Evolutionary conservation across 2,329 filamentous ascomycete species (phyloP).

Genomic region (Verticillium tricorpus): DNA sequence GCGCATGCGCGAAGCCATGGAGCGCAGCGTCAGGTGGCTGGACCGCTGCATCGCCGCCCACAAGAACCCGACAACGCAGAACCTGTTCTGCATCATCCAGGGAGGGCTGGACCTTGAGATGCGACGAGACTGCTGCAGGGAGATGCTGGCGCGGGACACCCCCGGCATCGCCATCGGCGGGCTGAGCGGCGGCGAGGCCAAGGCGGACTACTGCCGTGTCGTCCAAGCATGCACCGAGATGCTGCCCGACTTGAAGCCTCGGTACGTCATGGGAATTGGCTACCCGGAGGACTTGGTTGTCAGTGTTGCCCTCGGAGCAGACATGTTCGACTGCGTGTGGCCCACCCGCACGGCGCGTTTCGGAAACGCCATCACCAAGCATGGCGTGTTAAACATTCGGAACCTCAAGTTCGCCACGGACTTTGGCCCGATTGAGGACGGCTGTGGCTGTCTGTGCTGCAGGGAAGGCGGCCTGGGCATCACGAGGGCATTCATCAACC

Average conservation of each 20-base stretch:
- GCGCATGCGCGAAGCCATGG: conserved; percentile 92
- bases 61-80: conserved; percentile 76
- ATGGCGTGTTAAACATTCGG: conserved; percentile 80
- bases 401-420: conserved; percentile 72
- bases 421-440: conserved; percentile 78
- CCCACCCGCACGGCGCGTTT: conserved; percentile 94
- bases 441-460: conserved; percentile 78
- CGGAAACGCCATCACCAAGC: conserved; percentile 82
- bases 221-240: conserved; percentile 81
- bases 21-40: conserved; percentile 89
- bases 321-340: conserved; percentile 99
- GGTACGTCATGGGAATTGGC: conserved; percentile 98
- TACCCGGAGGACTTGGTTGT: conserved; percentile 96
- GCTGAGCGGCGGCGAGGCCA: conserved; percentile 90
- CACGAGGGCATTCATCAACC: conserved; percentile 84
- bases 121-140: conserved; percentile 73
- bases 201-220: conserved; percentile 86
- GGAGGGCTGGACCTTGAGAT: conserved; percentile 87
- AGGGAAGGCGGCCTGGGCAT: conserved; percentile 64
- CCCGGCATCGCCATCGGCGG: conserved; percentile 96
- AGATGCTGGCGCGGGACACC: conserved; percentile 87
- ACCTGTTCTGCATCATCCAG: conserved; percentile 98
- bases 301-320: conserved; percentile 86
- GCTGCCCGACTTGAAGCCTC: conserved; percentile 85
- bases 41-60: conserved; percentile 93